Conservation (phyloP, 331 rosid species). For the Pyracantha coccinea region DNA sequence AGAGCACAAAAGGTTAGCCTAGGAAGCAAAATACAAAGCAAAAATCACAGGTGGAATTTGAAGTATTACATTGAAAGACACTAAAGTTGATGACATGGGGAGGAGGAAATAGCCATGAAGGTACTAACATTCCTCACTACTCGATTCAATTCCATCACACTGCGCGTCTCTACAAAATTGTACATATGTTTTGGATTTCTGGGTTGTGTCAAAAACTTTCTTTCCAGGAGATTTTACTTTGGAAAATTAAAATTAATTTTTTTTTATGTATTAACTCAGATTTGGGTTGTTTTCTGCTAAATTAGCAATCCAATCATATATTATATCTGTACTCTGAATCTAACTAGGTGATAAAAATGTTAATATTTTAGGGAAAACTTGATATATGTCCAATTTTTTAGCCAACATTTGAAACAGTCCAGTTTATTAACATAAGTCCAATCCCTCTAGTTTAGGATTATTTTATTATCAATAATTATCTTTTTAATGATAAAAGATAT, state of each 20-base stretch:
- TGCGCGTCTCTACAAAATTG: neutral
- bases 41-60: neutral
- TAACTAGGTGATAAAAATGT: neutral
- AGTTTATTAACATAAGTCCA: no score
- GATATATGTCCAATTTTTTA: no score
- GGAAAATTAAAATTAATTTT: no score
- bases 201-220: neutral
- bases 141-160: neutral
- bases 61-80: neutral
- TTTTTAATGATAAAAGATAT: no score
- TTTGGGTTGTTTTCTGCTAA: neutral
- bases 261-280: neutral
- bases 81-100: neutral
- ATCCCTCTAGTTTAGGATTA: no score
- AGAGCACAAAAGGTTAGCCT: neutral
- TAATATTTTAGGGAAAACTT: neutral
- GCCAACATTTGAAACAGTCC: no score
- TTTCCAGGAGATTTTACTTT: neutral
- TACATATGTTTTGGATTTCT: neutral
- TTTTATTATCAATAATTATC: no score
- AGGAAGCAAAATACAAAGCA: neutral
- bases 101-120: constrained; percentile 22
- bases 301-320: neutral
- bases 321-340: neutral
- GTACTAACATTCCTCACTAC: constrained; percentile 2